phyloP scores from a whole-genome alignment of 345 rosid genomes.

The Eucalyptus urophylla region DNA sequence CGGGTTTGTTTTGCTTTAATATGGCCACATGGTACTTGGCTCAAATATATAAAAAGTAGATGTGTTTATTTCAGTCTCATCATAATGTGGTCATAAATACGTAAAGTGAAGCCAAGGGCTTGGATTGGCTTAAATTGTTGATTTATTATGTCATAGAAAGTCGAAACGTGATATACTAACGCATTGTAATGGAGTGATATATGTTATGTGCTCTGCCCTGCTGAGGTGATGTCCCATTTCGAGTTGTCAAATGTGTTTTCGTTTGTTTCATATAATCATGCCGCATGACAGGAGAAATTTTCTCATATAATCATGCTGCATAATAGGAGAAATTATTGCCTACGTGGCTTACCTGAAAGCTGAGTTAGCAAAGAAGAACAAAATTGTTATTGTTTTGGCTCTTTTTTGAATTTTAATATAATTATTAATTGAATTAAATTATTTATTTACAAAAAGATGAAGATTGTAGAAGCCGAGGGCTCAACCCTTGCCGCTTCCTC shows the following conservation, averaged over 20 bases:
- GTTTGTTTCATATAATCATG: neutral
- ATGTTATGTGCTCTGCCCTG: neutral
- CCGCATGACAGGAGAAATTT: neutral
- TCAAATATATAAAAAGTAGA: neutral
- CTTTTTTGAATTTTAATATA: too few species aligned
- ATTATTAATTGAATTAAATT: too few species aligned
- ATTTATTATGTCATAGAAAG: neutral
- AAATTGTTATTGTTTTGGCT: too few species aligned
- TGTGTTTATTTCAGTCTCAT: neutral
- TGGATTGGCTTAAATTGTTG: neutral
- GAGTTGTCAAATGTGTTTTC: neutral
- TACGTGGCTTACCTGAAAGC: too few species aligned
- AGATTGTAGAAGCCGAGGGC: too few species aligned
- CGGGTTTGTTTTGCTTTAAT: neutral
- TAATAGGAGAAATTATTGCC: too few species aligned
- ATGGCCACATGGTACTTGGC: neutral
- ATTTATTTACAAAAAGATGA: too few species aligned
- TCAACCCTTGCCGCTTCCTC: fast-evolving
- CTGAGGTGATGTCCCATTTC: neutral
- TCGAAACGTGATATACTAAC: neutral
- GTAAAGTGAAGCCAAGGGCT: neutral
- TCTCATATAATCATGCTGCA: too few species aligned
- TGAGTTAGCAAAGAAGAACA: too few species aligned
- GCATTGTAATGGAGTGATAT: neutral
- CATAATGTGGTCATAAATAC: neutral